Base-by-base conservation (phyloP, 257 asterid genomes). In the Solanum peruvianum region DNA sequence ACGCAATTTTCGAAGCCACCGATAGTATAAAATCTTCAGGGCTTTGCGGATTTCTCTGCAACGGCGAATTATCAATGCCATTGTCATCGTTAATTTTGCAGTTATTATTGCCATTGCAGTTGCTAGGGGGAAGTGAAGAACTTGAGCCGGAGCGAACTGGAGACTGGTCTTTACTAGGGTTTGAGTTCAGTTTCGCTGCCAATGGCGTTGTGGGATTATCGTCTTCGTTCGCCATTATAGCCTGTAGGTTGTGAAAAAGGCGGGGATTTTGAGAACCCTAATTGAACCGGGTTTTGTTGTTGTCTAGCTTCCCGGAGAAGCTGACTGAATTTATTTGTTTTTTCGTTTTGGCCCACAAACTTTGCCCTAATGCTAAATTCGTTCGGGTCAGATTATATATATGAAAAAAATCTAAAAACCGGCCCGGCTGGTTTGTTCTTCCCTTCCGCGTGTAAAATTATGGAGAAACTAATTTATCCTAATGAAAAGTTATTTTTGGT, bases 181-280 rank as follows among this genome's bases (percentile, higher is more conserved):
- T 72, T 56, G 90, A 75, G 58, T 62, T 86, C n/a, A 89, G 89
- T 31, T 85, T 90, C n/a, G 88, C 21, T 3, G 66, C 71, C 71
- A 83, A 29, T 49, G 93, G 89, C 10, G 88, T 88, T n/a, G 77
- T 56, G 8, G 90, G 89, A 83, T 84, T 87, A 23, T 66, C 91
- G 47, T 88, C 94, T 69, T 88, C 94, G 31, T 87, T 91, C 87
- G 85, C 91, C 98, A 94, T 62, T 44, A 10, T 6, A 16, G 62
- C n/a, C n/a, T 52, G 62, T 35, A 12, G 6, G 35, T 77, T 85
- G 92, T 88, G 92, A 87, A 77, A 58, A 84, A 87, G 93, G 96
- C 94, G 96, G 93, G 96, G 93, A 88, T 88, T 91, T 91, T 92
- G 87, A 91, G 85, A 93, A 92, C 96, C 96, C 96, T 93, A 92